Base-by-base conservation (phyloP, 176 grass and related monocot genomes). In the Cymbopogon citratus region DNA sequence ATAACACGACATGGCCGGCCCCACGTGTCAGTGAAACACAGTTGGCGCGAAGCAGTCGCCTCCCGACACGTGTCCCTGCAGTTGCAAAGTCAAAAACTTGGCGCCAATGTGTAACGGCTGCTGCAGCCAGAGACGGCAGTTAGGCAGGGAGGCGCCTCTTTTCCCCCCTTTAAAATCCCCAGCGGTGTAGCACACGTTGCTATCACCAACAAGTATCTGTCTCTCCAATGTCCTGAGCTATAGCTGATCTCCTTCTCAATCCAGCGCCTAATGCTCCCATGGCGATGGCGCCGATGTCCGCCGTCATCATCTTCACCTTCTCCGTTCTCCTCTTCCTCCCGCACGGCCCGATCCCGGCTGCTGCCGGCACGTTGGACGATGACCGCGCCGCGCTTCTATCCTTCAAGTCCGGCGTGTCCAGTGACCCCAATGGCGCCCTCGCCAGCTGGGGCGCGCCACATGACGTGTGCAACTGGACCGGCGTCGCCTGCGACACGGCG, bases 381-480 rank as follows among this genome's bases (percentile, higher is more conserved):
- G 96, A 95, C 40, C 82, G 51, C 3, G 52, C 86, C 0, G 85
- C 89, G 2, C 90, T 95, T 27, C 29, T 99, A 4, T 72, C 83
- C 36, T 95, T 99, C 31, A 82, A 76, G 16, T 86, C 87, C 1
- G 31, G 81, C 16, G 63, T 95, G 61, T 80, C 89, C 14, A 63
- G 33, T 0, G 96, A 91, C 0, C 85, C 88, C 1, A 79, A 74
- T 1, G 79, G 80, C 34, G 84, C 31, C 1, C 84, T 99, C 12
- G 19, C 68, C 1, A 38, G 63, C 51, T 95, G 92, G 96, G 87
- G 48, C 34, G 76, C 89, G 1, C 13, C 7, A 54, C 19, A 7
- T 0, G 57, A 49, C n/a, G 67, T 81, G 35, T 99, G 96, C 86
- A 86, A 90, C 41, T 99, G 96, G 96, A 93, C 89, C 5, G 92